These are phyloP conservation scores for Zymoseptoria crescenta DNA, from an alignment of 2,329 filamentous ascomycete genomes.

Conservation along the genomic window DNA sequence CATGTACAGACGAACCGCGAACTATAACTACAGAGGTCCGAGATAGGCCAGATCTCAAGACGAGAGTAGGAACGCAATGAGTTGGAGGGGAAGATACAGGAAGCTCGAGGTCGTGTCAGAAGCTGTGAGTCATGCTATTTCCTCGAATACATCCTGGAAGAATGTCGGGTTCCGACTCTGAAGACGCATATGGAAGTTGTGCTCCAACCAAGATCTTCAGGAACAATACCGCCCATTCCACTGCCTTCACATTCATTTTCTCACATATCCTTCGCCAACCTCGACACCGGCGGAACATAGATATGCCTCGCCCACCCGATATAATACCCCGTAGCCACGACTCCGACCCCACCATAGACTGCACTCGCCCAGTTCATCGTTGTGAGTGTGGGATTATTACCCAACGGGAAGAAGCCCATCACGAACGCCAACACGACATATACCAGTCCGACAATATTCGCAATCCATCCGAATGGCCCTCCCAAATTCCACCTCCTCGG, in stretches of 20 bases:
- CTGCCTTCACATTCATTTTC: neutral
- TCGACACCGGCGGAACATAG: slow-evolving; percentile 21
- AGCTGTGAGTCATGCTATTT: too few relatives aligned
- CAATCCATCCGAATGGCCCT: slow-evolving; percentile 15
- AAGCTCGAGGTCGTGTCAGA: too few relatives aligned
- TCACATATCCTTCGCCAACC: slow-evolving; percentile 17
- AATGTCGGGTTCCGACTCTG: too few relatives aligned
- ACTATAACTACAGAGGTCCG: too few relatives aligned
- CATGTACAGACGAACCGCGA: too few relatives aligned
- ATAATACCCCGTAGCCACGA: slow-evolving; percentile 16
- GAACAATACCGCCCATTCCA: neutral
- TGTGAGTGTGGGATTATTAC: slow-evolving; percentile 15
- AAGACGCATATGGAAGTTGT: too few relatives aligned
- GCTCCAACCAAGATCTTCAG: neutral
- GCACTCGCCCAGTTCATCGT: slow-evolving; percentile 23
- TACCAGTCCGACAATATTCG: slow-evolving; percentile 17
- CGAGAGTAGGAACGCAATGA: too few relatives aligned
- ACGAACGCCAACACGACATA: slow-evolving; percentile 18
- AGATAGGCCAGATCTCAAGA: too few relatives aligned
- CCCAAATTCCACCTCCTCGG: slow-evolving; percentile 21
- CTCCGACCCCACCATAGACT: slow-evolving; percentile 16
- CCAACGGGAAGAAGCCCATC: slow-evolving; percentile 22
- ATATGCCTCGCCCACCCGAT: slow-evolving; percentile 24
- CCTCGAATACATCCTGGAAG: too few relatives aligned
- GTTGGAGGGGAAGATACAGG: too few relatives aligned